Conservation (phyloP, 129 eudicot species). For the Dittrichia graveolens region DNA sequence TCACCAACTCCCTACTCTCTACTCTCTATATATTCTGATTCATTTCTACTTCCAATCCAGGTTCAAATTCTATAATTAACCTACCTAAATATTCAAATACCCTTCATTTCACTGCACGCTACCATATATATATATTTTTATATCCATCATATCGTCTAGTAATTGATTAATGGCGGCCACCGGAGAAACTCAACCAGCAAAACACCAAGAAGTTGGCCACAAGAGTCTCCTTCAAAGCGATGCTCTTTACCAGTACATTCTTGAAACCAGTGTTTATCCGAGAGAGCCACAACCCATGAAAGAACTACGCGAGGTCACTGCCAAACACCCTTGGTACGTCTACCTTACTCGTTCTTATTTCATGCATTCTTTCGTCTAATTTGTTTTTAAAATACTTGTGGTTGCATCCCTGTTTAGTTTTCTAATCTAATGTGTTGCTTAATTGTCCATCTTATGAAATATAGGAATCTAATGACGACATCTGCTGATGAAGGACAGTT, state of each 20-base stretch:
- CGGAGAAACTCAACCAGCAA: constrained; percentile 35
- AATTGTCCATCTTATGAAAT: neutral
- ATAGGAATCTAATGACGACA: constrained; percentile 57
- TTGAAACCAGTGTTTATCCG: constrained; percentile 63
- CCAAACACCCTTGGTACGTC: constrained; percentile 54
- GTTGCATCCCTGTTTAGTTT: too few relatives aligned
- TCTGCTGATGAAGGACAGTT: constrained; percentile 70
- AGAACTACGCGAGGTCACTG: constrained; percentile 58
- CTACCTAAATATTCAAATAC: neutral
- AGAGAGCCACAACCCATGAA: constrained; percentile 62
- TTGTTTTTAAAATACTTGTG: too few relatives aligned
- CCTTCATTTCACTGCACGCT: neutral
- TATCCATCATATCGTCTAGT: neutral
- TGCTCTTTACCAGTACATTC: constrained; percentile 58
- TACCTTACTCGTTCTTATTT: neutral
- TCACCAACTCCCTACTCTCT: neutral
- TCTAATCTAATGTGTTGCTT: neutral
- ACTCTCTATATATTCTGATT: neutral
- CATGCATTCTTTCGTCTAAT: neutral
- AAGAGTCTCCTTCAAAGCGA: constrained; percentile 64
- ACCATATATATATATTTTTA: neutral
- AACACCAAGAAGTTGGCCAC: constrained; percentile 63
- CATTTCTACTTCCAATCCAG: constrained; percentile 6
- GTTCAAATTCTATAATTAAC: constrained; percentile 3
- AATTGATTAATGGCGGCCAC: constrained; percentile 23